These are phyloP conservation scores for Amphibolis antarctica DNA, from an alignment of 106 monocot genomes.

Conservation along the genomic window DNA sequence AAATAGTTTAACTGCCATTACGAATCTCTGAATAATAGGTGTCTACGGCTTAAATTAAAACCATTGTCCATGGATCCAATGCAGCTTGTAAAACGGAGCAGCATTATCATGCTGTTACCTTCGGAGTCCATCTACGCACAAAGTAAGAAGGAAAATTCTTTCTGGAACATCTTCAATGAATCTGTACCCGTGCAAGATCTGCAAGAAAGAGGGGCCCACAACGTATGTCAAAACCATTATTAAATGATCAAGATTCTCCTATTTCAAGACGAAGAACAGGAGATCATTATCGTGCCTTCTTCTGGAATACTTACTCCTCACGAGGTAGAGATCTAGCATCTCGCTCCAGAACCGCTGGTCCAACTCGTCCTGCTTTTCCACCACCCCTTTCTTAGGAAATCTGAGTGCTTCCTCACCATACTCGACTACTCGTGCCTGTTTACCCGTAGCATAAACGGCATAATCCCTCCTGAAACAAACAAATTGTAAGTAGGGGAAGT, in stretches of 20 bases:
- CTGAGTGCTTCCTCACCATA: slow-evolving; percentile 89
- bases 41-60: no score
- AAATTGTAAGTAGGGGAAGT: not conserved
- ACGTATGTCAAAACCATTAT: no score
- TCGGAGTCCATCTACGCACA: slow-evolving; percentile 75
- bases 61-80: no score
- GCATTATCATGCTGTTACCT: slow-evolving; percentile 35
- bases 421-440: slow-evolving; percentile 71
- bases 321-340: slow-evolving; percentile 71
- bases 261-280: slow-evolving; percentile 75
- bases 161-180: slow-evolving; percentile 69
- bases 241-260: not conserved
- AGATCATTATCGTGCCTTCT: slow-evolving; percentile 78
- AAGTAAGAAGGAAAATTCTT: slow-evolving; percentile 61
- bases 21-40: no score
- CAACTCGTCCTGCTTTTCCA: slow-evolving; percentile 51
- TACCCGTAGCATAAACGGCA: no score
- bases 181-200: slow-evolving; percentile 66
- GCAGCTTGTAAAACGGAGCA: no score
- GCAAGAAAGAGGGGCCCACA: slow-evolving; percentile 9
- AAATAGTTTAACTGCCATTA: no score
- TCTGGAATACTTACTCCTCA: slow-evolving; percentile 36
- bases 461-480: slow-evolving; percentile 9
- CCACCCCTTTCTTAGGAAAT: slow-evolving; percentile 32
- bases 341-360: slow-evolving; percentile 67